Evolutionary conservation across 495 filamentous ascomycete species (phyloP).

Genomic region (Halenospora varia): DNA sequence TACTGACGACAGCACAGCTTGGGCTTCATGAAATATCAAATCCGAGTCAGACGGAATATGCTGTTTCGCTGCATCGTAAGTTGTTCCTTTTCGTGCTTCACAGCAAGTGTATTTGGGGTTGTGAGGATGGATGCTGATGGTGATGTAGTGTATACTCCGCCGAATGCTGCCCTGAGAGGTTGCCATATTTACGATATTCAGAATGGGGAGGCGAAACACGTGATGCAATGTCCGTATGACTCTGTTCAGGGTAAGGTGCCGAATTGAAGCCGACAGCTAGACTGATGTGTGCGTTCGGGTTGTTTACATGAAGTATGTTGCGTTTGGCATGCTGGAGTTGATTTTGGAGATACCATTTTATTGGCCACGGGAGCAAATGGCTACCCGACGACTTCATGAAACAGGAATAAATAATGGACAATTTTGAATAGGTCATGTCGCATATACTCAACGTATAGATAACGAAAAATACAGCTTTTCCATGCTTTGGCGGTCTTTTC

Average conservation of each 20-base stretch:
- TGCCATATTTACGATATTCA: constrained; percentile 64
- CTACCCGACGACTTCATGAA: too few relatives aligned
- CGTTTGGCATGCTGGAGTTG: too few relatives aligned
- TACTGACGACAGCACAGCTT: constrained; percentile 40
- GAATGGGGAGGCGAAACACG: constrained; percentile 55
- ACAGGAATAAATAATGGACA: too few relatives aligned
- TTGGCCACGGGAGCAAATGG: too few relatives aligned
- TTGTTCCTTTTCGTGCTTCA: constrained; percentile 11
- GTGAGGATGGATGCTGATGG: constrained; percentile 20
- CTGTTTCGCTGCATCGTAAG: constrained; percentile 81
- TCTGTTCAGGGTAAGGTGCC: constrained; percentile 15
- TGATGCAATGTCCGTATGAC: constrained; percentile 43
- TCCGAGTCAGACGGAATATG: constrained; percentile 60
- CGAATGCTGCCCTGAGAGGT: constrained; percentile 73
- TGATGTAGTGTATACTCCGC: constrained; percentile 75
- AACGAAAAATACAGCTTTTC: too few relatives aligned
- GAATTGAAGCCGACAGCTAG: too few relatives aligned
- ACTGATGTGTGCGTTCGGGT: too few relatives aligned
- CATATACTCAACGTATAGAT: too few relatives aligned
- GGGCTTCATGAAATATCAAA: constrained; percentile 84
- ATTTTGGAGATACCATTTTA: too few relatives aligned
- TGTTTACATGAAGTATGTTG: too few relatives aligned
- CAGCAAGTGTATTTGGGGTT: not conserved
- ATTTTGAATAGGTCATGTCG: too few relatives aligned
- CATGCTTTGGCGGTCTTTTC: too few relatives aligned